Percentiles rank a stretch among this genome's conserved stretches.
These are phyloP conservation scores for Phalaenopsis hybrid DNA, from an alignment of 116 monocot species.

Conservation along the genomic window DNA sequence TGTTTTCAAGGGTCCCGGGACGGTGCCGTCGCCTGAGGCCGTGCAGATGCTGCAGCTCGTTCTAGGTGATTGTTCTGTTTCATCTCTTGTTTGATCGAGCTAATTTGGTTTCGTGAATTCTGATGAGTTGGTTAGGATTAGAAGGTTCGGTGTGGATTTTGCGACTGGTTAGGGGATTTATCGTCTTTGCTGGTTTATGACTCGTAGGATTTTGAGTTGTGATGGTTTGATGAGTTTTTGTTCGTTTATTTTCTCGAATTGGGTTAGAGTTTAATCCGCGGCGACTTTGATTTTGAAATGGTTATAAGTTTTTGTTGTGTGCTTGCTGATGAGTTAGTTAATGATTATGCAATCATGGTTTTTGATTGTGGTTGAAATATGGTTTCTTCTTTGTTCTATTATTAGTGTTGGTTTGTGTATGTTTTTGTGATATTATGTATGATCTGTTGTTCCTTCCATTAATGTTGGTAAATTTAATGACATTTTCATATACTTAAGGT, in stretches of 20 bases:
- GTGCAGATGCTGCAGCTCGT: slow-evolving; percentile 13
- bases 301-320: neutral
- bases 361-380: neutral
- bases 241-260: neutral
- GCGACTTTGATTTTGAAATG: neutral
- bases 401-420: neutral
- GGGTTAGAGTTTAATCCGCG: neutral
- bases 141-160: no score
- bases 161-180: neutral
- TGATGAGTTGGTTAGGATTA: neutral
- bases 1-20: slow-evolving; percentile 11
- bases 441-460: neutral
- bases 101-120: neutral
- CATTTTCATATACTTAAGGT: neutral
- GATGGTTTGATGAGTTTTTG: neutral
- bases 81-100: neutral
- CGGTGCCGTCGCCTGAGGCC: slow-evolving; percentile 8
- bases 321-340: neutral
- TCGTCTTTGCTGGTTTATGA: neutral
- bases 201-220: neutral
- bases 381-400: neutral
- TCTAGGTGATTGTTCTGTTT: slow-evolving; percentile 11
- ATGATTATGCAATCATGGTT: neutral
- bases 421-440: neutral
- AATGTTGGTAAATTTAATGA: neutral